A percentile compares a stretch with the other conserved stretches of the same genome.
Evolutionary conservation across 352 stramenopile species (phyloP).

Genomic region (Globisporangium paroecandrum): DNA sequence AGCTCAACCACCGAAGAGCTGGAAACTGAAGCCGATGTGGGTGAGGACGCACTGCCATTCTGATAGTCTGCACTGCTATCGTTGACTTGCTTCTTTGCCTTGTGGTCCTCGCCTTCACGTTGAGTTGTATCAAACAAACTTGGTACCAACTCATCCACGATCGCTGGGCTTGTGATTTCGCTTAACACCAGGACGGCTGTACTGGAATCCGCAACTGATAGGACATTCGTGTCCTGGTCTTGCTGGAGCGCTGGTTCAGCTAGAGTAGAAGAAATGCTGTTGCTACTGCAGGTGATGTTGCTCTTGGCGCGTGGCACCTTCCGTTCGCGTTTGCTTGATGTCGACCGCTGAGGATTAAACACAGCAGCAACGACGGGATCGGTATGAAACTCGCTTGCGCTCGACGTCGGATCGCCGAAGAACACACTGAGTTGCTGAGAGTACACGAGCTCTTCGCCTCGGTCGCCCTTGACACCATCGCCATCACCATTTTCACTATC

Average conservation of each 20-base stretch:
- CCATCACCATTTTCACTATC: background rate
- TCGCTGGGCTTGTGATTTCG: conserved; percentile 18
- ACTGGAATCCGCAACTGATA: background rate
- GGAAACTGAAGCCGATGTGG: background rate
- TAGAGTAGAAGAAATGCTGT: background rate
- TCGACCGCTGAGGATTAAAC: background rate
- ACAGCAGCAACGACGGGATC: background rate
- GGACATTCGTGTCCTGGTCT: background rate
- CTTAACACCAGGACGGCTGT: background rate
- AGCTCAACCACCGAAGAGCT: background rate
- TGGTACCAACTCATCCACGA: conserved; percentile 26
- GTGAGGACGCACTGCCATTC: background rate
- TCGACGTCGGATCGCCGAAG: background rate
- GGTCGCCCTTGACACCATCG: background rate
- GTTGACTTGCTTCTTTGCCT: background rate
- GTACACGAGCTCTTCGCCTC: background rate
- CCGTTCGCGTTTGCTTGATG: background rate
- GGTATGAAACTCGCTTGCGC: background rate
- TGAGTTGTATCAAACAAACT: background rate
- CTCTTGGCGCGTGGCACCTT: background rate
- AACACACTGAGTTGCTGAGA: background rate
- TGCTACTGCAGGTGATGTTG: background rate
- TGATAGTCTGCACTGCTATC: background rate
- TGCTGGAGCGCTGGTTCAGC: background rate
- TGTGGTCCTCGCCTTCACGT: background rate